Evolutionary conservation across 225 moss, liverwort and hornwort genomes (phyloP), one percentile per base, ranked within the genome.

Genomic region (Straminergon stramineum): DNA sequence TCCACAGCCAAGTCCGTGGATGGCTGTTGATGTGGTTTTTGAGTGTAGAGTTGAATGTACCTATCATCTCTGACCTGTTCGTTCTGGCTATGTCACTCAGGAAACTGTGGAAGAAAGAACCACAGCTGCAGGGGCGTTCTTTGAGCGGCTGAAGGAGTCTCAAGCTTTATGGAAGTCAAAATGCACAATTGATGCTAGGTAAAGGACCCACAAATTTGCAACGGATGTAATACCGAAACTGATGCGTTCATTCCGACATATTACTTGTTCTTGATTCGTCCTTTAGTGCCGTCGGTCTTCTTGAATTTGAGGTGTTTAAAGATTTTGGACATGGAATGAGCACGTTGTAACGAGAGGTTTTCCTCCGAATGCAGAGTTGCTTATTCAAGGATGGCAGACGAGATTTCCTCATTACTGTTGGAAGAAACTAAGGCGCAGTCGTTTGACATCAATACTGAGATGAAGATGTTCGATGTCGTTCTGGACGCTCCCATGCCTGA

Each of bases 401-500:
- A 96, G 90, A 93, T 99, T 39, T 93, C 99, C 3, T 92, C 91
- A 45, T 94, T 95, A 35, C 84, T 99, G 51, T 79, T 97, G 79
- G 94, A 90, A 75, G 95, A 95, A 91, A 93, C 93, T 9, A 93
- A 94, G 91, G 81, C 94, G 41, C 88, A 89, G 85, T 87, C 96
- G 45, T 52, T 95, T 39, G 93, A 94, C 84, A 67, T 89, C 9
- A 89, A 87, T 23, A 89, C 94, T 43, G 95, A 96, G 91, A 89
- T 99, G 92, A 92, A 91, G 87, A 93, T 97, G 87, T 96, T 93
- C 89, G 95, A 97, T 84, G 86, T 94, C 34, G 96, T 97, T 79
- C 88, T 99, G 22, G 99, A 97, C 92, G 97, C 99, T 65, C 97
- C 99, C 64, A 66, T 97, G 84, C 96, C 96, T 17, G 99, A 96